Base-by-base conservation (phyloP, 73 alveolate genomes). In the Paramecium biaurelia region DNA sequence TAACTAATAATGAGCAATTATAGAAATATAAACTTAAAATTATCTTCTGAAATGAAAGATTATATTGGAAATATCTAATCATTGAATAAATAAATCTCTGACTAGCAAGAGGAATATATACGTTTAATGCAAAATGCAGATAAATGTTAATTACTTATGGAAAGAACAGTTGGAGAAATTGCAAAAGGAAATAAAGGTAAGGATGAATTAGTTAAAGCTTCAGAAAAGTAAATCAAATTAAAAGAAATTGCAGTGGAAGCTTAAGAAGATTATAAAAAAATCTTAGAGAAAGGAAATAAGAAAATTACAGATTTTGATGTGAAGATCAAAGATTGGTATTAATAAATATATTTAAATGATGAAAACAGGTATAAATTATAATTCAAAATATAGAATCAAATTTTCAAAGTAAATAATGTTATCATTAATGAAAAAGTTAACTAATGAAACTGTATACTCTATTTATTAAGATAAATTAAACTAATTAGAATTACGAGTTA, bases 191-290 rank as follows among this genome's bases (percentile, higher is more conserved):
- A 45, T 43, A 79, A 79, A 79, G 45, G 37, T 4, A 79, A 45
- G 15, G 90, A 79, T 0, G 90, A 79, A 34, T 79, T 79, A 9
- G 74, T 79, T 2, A 79, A 79, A 79, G 90, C 90, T 12, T 79
- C 90, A 42, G 90, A 79, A 79, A 79, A 43, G 15, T 45, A 79
- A 47, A 79, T 79, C 2, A 79, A 79, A 79, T 45, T 79, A 42
- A 79, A 45, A 47, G 90, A 79, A 79, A 43, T 79, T 14, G 90
- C 90, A 18, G 47, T 79, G 5, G 90, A 79, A 79, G 90, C 90
- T 4, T 23, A 79, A 79, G 90, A 79, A 43, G 76, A 79, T 79
- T 79, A 79, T 47, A 38, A 34, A 34, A 79, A 79, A 42, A 18
- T 79, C 2, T 23, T 79, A 14, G 90, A 79, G 24, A 79, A 79